Evolutionary conservation across 345 rosid genomes (phyloP).

Genomic region (Stellera chamaejasme): DNA sequence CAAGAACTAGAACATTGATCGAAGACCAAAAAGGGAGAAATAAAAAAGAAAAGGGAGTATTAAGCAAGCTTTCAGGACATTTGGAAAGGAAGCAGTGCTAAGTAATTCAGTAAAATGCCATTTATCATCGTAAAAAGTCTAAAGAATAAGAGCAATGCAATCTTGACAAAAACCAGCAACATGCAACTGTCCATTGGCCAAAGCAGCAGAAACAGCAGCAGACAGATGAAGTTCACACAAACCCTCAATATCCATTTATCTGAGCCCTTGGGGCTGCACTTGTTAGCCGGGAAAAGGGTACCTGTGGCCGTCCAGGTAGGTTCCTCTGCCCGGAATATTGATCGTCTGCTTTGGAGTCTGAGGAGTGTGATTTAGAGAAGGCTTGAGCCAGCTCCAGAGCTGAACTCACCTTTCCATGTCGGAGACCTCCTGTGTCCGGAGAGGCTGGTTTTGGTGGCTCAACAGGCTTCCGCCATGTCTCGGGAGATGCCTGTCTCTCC

Average conservation of each 20-base stretch:
- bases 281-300: conserved; percentile 67
- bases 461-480: conserved; percentile 68
- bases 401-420: conserved; percentile 65
- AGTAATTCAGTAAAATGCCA: too few species aligned
- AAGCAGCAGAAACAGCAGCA: too few species aligned
- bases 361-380: conserved; percentile 42
- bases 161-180: too few species aligned
- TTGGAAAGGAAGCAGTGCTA: too few species aligned
- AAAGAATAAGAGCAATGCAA: too few species aligned
- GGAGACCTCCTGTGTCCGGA: conserved; percentile 35
- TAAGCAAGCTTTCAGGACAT: too few species aligned
- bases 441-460: conserved; percentile 47
- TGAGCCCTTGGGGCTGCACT: conserved; percentile 40
- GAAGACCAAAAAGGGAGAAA: too few species aligned
- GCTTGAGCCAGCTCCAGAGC: conserved; percentile 75
- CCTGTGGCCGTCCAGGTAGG: conserved; percentile 32
- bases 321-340: conserved; percentile 23
- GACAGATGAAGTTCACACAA: too few species aligned
- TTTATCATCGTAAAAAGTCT: too few species aligned
- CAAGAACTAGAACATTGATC: too few species aligned
- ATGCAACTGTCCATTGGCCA: too few species aligned
- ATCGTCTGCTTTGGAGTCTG: conserved; percentile 41
- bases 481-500: conserved; percentile 69
- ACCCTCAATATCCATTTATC: conserved; percentile 56
- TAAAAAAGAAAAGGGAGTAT: too few species aligned